phyloP scores from a whole-genome alignment of 306 rosid species.

The Canavalia gladiata region DNA sequence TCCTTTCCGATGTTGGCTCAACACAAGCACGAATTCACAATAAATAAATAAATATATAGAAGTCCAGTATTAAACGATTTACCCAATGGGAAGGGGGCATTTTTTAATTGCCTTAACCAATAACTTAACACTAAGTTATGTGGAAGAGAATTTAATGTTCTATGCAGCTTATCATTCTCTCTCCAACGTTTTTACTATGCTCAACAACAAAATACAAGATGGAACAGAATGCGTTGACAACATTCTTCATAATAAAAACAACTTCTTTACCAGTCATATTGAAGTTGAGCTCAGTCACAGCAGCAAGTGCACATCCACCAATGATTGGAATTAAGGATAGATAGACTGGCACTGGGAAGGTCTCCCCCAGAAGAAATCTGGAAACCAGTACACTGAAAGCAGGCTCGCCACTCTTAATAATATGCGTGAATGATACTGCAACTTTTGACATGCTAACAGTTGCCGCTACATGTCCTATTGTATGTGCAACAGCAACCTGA shows the following conservation, averaged over 20 bases:
- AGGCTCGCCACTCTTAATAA: conserved; percentile 97
- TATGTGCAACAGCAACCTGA: conserved; percentile 93
- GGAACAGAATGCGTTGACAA: background rate
- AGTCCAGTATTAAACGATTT: background rate
- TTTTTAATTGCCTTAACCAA: background rate
- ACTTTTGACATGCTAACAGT: conserved; percentile 98
- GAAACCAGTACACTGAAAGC: conserved; percentile 95
- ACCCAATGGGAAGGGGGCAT: background rate
- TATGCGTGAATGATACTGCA: conserved; percentile 97
- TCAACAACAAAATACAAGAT: background rate
- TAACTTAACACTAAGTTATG: conserved; percentile 23
- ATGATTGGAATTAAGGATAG: conserved; percentile 90
- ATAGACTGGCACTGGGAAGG: conserved; percentile 78
- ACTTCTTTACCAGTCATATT: conserved; percentile 79
- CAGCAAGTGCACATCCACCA: conserved; percentile 93
- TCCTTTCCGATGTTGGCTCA: background rate
- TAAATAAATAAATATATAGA: background rate
- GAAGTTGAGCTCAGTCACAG: conserved; percentile 95
- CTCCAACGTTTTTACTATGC: conserved; percentile 3
- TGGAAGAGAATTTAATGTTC: conserved; percentile 7
- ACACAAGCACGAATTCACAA: background rate
- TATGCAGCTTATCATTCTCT: background rate
- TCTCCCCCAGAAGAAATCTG: conserved; percentile 81
- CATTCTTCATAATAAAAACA: background rate
- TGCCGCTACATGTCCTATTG: conserved; percentile 96